Conservation (phyloP, 2,329 filamentous ascomycete species). For the Talaromyces pinophilus region DNA sequence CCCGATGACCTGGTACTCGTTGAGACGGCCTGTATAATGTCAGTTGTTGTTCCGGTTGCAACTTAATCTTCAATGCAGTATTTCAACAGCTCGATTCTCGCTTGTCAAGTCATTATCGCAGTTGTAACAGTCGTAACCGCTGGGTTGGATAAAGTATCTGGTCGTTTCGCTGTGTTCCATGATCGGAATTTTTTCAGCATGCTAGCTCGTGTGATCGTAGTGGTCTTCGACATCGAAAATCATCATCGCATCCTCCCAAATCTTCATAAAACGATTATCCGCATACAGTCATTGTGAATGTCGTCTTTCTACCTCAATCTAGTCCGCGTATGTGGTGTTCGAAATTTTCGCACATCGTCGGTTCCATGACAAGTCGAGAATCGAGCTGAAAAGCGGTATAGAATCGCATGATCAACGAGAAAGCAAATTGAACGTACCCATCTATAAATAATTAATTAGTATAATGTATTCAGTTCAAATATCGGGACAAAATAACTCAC, state of each 20-base stretch:
- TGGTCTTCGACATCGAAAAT: neutral
- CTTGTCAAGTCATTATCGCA: neutral
- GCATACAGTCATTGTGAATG: neutral
- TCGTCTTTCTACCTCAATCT: neutral
- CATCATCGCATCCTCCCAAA: neutral
- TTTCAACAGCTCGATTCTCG: conserved; percentile 13
- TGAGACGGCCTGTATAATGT: conserved; percentile 80
- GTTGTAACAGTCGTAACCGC: neutral
- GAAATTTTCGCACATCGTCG: conserved; percentile 3
- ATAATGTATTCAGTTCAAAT: conserved; percentile 18
- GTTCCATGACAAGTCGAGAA: conserved; percentile 18
- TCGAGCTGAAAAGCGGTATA: conserved; percentile 13
- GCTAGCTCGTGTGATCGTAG: neutral
- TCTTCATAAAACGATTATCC: neutral
- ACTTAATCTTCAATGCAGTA: neutral
- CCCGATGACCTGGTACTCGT: conserved; percentile 99
- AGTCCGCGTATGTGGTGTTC: neutral
- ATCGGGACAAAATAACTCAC: conserved; percentile 26
- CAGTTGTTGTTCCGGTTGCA: conserved; percentile 14
- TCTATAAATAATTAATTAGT: conserved; percentile 46
- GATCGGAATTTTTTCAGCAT: neutral
- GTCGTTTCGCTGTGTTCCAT: neutral
- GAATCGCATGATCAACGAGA: conserved; percentile 5
- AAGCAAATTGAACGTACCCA: conserved; percentile 57
- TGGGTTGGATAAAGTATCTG: neutral